A percentile compares a stretch with the other conserved stretches of the same genome.
Evolutionary conservation across 495 filamentous ascomycete species (phyloP).

Genomic region (Pyrenopolyporus hunteri): DNA sequence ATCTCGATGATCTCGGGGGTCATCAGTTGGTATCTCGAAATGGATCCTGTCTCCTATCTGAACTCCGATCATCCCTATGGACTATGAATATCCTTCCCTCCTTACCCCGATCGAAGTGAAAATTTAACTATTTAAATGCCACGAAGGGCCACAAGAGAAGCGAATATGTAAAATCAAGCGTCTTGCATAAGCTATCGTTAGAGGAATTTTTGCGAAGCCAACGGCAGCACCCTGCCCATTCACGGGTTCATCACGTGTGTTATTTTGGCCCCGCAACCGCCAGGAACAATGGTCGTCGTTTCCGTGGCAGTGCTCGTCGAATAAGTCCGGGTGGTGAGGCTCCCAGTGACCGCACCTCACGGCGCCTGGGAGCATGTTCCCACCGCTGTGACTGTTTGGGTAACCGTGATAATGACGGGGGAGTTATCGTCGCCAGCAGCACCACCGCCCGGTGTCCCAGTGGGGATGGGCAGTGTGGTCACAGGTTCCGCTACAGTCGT

Average conservation of each 20-base stretch:
- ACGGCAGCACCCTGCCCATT: not conserved
- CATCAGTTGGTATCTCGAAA: conserved; percentile 29
- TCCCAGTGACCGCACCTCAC: conserved; percentile 26
- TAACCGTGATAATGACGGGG: conserved; percentile 34
- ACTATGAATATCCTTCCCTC: conserved; percentile 1
- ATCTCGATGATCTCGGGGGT: not conserved
- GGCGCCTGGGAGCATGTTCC: conserved; percentile 34
- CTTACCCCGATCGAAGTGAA: conserved; percentile 4
- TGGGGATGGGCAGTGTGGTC: conserved; percentile 22
- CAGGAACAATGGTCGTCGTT: conserved; percentile 15
- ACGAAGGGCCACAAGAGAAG: conserved; percentile 29
- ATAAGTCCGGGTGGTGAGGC: conserved; percentile 6
- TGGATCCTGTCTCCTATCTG: conserved; percentile 16
- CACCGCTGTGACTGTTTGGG: conserved; percentile 33
- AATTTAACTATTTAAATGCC: conserved; percentile 19
- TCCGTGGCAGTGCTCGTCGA: conserved; percentile 22
- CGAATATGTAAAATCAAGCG: conserved; percentile 7
- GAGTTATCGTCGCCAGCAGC: conserved; percentile 8
- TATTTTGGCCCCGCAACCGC: conserved; percentile 7
- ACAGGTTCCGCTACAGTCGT: conserved; percentile 6
- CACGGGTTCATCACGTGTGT: conserved; percentile 17
- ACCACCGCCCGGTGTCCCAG: conserved; percentile 7
- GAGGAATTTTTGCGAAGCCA: not conserved
- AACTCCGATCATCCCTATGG: conserved; percentile 24
- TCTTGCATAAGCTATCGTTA: not conserved